Base-by-base conservation (phyloP, 176 grass and related monocot genomes). In the Miscanthus lutarioriparius region DNA sequence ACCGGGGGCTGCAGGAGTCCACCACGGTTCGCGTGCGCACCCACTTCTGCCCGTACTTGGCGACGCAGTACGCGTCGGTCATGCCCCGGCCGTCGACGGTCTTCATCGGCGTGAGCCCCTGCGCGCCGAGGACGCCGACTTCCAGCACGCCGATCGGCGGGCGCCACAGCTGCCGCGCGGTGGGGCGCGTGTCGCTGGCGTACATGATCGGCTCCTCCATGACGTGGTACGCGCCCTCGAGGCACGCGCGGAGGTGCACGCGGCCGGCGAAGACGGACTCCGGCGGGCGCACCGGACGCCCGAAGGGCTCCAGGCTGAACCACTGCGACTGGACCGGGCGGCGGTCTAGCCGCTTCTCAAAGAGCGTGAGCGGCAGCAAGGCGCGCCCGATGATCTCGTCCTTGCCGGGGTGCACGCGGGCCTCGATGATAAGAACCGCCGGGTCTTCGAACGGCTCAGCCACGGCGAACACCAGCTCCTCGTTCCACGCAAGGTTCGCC, bases 41-140 rank as follows among this genome's bases (percentile, higher is more conserved):
- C 94, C 94, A 97, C 78, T 97, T 94, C 41, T 94, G 89, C 20
- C 94, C 91, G 86, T 97, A 94, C 83, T 92, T 97, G 79, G 94
- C 94, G 35, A 94, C 83, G 75, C 91, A 94, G 76, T 97, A 97
- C 16, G 92, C 82, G 85, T 94, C 89, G 26, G 89, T 87, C 22
- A 72, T 79, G 70, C 89, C 82, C 62, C 63, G 49, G 12, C 86
- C 86, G 32, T 85, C 93, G 72, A 17, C 49, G 51, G 71, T 85
- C 64, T 92, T 94, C 91, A 90, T 86, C 25, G 89, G 94, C 4
- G 90, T 17, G 15, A 97, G 87, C 8, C 87, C 94, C 41, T 88
- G 82, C 26, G 85, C 89, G 63, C 91, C 81, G 19, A 97, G 89
- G 26, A 97, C 87, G 85, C 91, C 94, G 17, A 97, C 89, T 20